A percentile compares a stretch with the other conserved stretches of the same genome.
Evolutionary conservation across 1,284 basidiomycete genomes (phyloP).

Genomic region (Ustilago shanxiensis): DNA sequence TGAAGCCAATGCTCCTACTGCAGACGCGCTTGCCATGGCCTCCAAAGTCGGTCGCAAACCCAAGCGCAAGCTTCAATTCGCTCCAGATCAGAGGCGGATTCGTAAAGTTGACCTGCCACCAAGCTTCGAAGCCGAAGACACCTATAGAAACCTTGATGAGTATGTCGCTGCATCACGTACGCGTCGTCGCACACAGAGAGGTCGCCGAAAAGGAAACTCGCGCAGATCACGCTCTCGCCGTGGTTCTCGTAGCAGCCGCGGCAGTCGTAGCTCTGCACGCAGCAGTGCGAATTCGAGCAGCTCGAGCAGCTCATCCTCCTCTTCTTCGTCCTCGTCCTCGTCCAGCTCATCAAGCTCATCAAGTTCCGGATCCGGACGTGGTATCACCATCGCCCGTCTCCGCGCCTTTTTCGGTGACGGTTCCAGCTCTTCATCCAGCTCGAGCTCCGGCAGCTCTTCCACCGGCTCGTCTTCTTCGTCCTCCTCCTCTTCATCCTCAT

Average conservation of each 20-base stretch:
- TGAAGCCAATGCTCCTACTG: slow-evolving; percentile 50
- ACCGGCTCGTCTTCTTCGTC: slow-evolving; percentile 37
- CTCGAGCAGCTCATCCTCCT: slow-evolving; percentile 47
- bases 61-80: slow-evolving; percentile 61
- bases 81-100: slow-evolving; percentile 58
- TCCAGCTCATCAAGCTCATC: slow-evolving; percentile 36
- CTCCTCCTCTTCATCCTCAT: slow-evolving; percentile 21
- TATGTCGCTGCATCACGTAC: slow-evolving; percentile 61
- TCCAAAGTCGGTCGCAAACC: slow-evolving; percentile 51
- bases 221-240: slow-evolving; percentile 30
- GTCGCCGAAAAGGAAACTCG: slow-evolving; percentile 4
- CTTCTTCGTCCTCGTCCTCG: slow-evolving; percentile 32
- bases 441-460: slow-evolving; percentile 39
- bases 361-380: slow-evolving; percentile 52
- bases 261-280: slow-evolving; percentile 39
- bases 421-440: slow-evolving; percentile 53
- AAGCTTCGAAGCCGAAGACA: slow-evolving; percentile 60
- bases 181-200: slow-evolving; percentile 35
- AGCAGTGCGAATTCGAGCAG: slow-evolving; percentile 43
- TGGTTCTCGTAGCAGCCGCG: slow-evolving; percentile 46
- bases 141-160: slow-evolving; percentile 64
- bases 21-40: slow-evolving; percentile 43
- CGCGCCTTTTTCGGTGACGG: slow-evolving; percentile 66
- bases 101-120: slow-evolving; percentile 63
- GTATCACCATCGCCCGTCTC: slow-evolving; percentile 62